Conservation (phyloP, 768 basidiomycete species). For the Termitomyces sp. region DNA sequence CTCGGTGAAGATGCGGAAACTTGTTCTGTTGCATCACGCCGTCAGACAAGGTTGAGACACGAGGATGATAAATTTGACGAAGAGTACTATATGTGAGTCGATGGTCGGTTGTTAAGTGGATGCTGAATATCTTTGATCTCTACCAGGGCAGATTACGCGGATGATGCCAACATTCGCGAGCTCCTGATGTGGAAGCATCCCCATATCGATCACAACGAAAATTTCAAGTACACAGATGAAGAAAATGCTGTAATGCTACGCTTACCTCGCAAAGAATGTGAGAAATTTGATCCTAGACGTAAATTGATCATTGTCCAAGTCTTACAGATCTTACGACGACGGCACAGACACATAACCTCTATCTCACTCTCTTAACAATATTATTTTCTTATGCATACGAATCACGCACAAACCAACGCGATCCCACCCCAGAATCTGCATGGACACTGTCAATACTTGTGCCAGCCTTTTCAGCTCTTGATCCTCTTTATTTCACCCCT, state of each 20-base stretch:
- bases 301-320: not conserved
- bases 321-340: constrained; percentile 53
- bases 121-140: not conserved
- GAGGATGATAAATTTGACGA: constrained; percentile 80
- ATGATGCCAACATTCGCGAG: constrained; percentile 71
- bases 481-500: constrained; percentile 65
- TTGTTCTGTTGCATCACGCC: constrained; percentile 43
- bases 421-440: constrained; percentile 83
- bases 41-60: constrained; percentile 44
- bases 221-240: constrained; percentile 58
- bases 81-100: constrained; percentile 74
- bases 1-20: constrained; percentile 64
- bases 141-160: constrained; percentile 73
- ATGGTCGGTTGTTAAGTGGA: not conserved
- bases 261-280: constrained; percentile 51
- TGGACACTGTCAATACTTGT: constrained; percentile 77
- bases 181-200: constrained; percentile 65
- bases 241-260: constrained; percentile 65
- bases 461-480: constrained; percentile 79
- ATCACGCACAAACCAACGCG: constrained; percentile 65
- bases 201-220: constrained; percentile 21
- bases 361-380: constrained; percentile 63
- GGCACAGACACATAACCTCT: constrained; percentile 52
- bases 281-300: constrained; percentile 9
- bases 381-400: constrained; percentile 84